phyloP scores from a whole-genome alignment of 202 grass and related monocot species.

The Setaria viridis region DNA sequence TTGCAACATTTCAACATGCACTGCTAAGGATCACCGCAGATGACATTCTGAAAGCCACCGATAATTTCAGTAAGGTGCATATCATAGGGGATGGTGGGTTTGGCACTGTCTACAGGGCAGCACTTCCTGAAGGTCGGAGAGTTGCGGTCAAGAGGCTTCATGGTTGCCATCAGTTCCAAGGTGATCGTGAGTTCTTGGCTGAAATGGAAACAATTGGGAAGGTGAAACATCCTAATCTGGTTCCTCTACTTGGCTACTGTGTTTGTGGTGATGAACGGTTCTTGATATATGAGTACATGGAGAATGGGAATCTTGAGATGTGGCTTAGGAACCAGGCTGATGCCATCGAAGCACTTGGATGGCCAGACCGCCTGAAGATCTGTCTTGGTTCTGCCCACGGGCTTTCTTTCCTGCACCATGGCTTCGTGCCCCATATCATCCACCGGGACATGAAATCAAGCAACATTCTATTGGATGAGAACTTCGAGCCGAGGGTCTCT shows the following conservation, averaged over 20 bases:
- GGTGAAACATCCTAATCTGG: slow-evolving; percentile 92
- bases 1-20: slow-evolving; percentile 89
- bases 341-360: slow-evolving; percentile 71
- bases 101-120: slow-evolving; percentile 88
- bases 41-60: slow-evolving; percentile 92
- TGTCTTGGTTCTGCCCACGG: slow-evolving; percentile 83
- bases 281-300: slow-evolving; percentile 96
- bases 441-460: slow-evolving; percentile 96
- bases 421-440: slow-evolving; percentile 97
- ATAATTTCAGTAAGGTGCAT: slow-evolving; percentile 90
- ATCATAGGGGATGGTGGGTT: slow-evolving; percentile 94
- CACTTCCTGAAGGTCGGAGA: slow-evolving; percentile 64
- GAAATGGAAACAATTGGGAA: slow-evolving; percentile 99
- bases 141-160: slow-evolving; percentile 93
- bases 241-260: slow-evolving; percentile 92
- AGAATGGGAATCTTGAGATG: slow-evolving; percentile 88
- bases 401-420: slow-evolving; percentile 90
- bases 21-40: slow-evolving; percentile 82
- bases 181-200: slow-evolving; percentile 84
- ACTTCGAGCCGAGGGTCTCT: slow-evolving; percentile 88
- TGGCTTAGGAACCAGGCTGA: slow-evolving; percentile 85
- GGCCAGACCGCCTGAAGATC: slow-evolving; percentile 85
- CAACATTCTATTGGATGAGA: slow-evolving; percentile 84
- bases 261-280: slow-evolving; percentile 90
- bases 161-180: slow-evolving; percentile 80